These are phyloP conservation scores for Hypoxylon sp. DNA, from an alignment of 2,329 filamentous ascomycete species.

Conservation along the genomic window DNA sequence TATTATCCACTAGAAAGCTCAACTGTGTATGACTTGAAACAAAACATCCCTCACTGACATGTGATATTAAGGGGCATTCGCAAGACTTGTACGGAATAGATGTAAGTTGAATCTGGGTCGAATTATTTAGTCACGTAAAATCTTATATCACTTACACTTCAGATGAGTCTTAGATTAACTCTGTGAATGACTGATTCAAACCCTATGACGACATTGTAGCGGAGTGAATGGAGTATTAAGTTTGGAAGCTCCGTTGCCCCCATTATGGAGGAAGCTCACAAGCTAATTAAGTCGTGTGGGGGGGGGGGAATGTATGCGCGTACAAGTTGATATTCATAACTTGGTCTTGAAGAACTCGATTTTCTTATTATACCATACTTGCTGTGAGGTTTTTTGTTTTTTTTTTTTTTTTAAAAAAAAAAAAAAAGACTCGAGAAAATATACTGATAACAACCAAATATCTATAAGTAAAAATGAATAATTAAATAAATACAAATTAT, in stretches of 20 bases:
- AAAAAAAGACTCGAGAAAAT: not conserved
- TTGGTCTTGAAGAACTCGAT: conserved; percentile 1
- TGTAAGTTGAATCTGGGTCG: not conserved
- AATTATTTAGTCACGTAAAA: conserved; percentile 3
- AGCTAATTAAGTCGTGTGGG: conserved; percentile 20
- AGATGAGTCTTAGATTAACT: not conserved
- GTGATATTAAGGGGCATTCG: conserved; percentile 32
- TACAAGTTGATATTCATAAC: conserved; percentile 10
- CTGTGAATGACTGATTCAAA: not conserved
- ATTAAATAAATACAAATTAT: not conserved
- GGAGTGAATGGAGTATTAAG: conserved; percentile 30
- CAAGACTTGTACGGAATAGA: not conserved
- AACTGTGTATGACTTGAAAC: conserved; percentile 36
- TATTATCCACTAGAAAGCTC: conserved; percentile 1
- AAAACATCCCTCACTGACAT: conserved; percentile 31
- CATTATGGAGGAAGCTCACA: conserved; percentile 12
- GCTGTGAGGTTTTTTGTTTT: not conserved
- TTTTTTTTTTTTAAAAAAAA: not conserved
- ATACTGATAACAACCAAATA: not conserved
- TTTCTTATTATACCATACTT: not conserved
- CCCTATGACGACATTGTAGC: conserved; percentile 39
- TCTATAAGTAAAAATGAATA: conserved; percentile 2
- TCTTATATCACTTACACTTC: not conserved
- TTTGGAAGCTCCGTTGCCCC: conserved; percentile 23
- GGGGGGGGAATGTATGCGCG: conserved; percentile 13